Evolutionary conservation across 1,139 yeast genomes (phyloP).

Genomic region (Geotrichum australiense): DNA sequence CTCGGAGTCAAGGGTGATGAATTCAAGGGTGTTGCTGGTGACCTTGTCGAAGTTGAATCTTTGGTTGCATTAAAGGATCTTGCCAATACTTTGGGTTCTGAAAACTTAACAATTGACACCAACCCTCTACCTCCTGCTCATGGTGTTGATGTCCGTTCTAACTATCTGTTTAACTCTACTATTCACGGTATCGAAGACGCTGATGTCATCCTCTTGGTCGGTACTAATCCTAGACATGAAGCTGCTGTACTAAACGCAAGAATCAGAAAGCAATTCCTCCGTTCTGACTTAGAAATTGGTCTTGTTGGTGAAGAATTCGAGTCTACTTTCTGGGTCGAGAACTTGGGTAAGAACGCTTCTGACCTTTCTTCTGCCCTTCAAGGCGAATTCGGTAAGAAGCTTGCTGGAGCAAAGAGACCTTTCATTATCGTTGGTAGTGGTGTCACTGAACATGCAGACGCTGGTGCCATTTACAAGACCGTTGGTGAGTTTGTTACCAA

Average conservation of each 20-base stretch:
- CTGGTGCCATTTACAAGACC: conserved; percentile 52
- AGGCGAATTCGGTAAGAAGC: conserved; percentile 65
- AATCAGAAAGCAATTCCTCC: conserved; percentile 76
- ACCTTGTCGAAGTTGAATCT: conserved; percentile 75
- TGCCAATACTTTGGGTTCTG: conserved; percentile 70
- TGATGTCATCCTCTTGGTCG: conserved; percentile 69
- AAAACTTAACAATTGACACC: conserved; percentile 70
- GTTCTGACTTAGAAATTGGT: conserved; percentile 54
- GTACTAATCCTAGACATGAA: conserved; percentile 85
- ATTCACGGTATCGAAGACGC: conserved; percentile 78
- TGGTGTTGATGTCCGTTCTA: conserved; percentile 70
- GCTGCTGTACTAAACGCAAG: conserved; percentile 84
- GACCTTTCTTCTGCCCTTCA: conserved; percentile 54
- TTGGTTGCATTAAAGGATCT: conserved; percentile 77
- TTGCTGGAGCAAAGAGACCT: conserved; percentile 64
- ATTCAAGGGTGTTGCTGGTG: conserved; percentile 76
- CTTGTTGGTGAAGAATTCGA: conserved; percentile 73
- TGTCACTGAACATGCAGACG: conserved; percentile 61
- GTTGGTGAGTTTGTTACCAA: conserved; percentile 58
- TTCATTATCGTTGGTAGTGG: conserved; percentile 80
- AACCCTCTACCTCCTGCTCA: conserved; percentile 54
- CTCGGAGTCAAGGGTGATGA: conserved; percentile 61
- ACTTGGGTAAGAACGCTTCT: conserved; percentile 56
- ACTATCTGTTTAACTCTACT: conserved; percentile 73
- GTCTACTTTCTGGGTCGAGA: conserved; percentile 60